These are phyloP conservation scores for Suillus tomentosus DNA, from an alignment of 768 basidiomycete genomes.

Conservation along the genomic window DNA sequence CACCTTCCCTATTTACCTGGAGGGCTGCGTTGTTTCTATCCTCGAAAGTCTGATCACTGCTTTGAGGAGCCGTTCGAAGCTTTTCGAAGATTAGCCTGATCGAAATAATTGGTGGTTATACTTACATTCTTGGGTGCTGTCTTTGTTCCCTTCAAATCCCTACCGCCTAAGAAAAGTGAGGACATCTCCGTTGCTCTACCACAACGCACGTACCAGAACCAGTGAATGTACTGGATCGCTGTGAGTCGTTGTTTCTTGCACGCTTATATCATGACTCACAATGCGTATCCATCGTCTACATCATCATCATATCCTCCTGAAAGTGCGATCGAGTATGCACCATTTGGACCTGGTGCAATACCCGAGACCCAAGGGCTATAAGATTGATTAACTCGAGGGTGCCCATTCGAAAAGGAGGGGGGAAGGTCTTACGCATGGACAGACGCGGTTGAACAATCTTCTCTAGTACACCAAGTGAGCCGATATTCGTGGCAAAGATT, in stretches of 20 bases:
- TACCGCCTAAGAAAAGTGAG: conserved; percentile 55
- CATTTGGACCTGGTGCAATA: conserved; percentile 59
- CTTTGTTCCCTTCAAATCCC: conserved; percentile 86
- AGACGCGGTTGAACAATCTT: conserved; percentile 71
- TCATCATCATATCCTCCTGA: conserved; percentile 91
- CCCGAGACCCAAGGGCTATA: conserved; percentile 82
- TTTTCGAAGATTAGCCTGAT: conserved; percentile 28
- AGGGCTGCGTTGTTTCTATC: conserved; percentile 70
- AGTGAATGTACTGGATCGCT: conserved; percentile 65
- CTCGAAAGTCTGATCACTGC: conserved; percentile 80
- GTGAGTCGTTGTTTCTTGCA: conserved; percentile 1
- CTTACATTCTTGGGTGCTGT: conserved; percentile 79
- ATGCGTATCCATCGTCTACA: conserved; percentile 77
- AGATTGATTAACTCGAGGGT: conserved; percentile 8
- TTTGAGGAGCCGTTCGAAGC: conserved; percentile 90
- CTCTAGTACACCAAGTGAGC: conserved; percentile 31
- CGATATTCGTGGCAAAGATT: not conserved
- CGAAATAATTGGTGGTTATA: not conserved
- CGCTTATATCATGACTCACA: conserved; percentile 50
- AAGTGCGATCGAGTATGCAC: conserved; percentile 84
- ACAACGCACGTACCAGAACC: conserved; percentile 55
- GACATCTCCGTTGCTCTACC: not conserved
- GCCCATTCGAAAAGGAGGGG: conserved; percentile 1
- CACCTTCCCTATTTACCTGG: conserved; percentile 39
- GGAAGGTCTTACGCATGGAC: conserved; percentile 75